Evolutionary conservation across 2,329 filamentous ascomycete genomes (phyloP).

Genomic region (Fusarium fujikuroi): DNA sequence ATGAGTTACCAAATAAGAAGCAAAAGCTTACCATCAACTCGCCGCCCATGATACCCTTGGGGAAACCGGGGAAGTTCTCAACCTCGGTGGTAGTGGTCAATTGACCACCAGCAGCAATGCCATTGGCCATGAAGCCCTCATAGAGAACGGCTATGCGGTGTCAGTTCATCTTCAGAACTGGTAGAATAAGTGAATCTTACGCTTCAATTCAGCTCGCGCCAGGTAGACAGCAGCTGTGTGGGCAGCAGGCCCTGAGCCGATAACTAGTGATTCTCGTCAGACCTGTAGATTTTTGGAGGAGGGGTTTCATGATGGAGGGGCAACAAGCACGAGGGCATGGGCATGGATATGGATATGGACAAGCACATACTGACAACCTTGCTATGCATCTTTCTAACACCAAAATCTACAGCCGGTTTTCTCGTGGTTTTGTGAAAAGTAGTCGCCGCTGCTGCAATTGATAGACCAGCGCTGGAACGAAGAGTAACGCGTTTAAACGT

Average conservation of each 20-base stretch:
- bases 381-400: slow-evolving; percentile 81
- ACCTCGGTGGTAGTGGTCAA: slow-evolving; percentile 98
- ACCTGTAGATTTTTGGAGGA: not conserved
- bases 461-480: slow-evolving; percentile 78
- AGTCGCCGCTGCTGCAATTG: slow-evolving; percentile 74
- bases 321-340: not conserved
- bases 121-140: slow-evolving; percentile 97
- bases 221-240: slow-evolving; percentile 98
- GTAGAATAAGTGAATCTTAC: slow-evolving; percentile 53
- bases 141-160: slow-evolving; percentile 78
- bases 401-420: slow-evolving; percentile 49
- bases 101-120: slow-evolving; percentile 95
- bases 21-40: slow-evolving; percentile 78
- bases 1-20: not conserved
- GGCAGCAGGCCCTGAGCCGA: slow-evolving; percentile 95
- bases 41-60: slow-evolving; percentile 84
- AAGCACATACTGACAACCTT: slow-evolving; percentile 83
- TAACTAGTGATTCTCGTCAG: slow-evolving; percentile 59
- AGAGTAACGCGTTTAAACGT: slow-evolving; percentile 77
- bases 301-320: slow-evolving; percentile 23
- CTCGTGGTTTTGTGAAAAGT: slow-evolving; percentile 66
- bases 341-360: not conserved
- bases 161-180: slow-evolving; percentile 16
- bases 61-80: slow-evolving; percentile 98
- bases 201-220: slow-evolving; percentile 91